Conservation (phyloP, 2,329 filamentous ascomycete species). For the Aureobasidium vineae region DNA sequence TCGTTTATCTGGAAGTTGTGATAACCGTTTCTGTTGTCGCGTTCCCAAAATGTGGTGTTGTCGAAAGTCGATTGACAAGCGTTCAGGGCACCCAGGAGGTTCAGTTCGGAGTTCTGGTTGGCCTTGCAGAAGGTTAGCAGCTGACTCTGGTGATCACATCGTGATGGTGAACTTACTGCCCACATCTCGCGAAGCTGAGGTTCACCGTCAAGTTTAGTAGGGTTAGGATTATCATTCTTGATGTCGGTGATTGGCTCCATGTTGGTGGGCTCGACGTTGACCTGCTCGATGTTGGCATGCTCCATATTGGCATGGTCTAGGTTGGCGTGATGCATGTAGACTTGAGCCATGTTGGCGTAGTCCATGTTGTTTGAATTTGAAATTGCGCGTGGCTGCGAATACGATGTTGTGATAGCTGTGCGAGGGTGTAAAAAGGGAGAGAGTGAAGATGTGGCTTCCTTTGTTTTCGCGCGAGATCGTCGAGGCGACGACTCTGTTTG, state of each 20-base stretch:
- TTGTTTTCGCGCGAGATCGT: neutral
- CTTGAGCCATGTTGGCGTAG: neutral
- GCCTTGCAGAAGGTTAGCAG: neutral
- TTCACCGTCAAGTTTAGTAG: neutral
- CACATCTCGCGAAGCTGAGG: neutral
- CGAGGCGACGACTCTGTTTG: neutral
- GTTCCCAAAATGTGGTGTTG: conserved; percentile 7
- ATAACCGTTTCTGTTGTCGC: neutral
- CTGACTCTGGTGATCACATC: rapidly evolving
- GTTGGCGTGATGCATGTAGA: neutral
- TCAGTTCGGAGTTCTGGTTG: neutral
- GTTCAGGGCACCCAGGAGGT: conserved; percentile 3
- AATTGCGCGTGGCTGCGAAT: too few relatives aligned
- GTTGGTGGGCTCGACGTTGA: neutral
- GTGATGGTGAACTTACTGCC: neutral
- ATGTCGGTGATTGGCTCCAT: neutral
- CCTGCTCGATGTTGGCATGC: neutral
- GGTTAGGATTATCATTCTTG: neutral
- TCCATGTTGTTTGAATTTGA: neutral
- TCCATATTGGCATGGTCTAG: neutral
- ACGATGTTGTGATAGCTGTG: neutral
- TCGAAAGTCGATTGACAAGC: neutral
- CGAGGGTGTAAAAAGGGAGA: neutral
- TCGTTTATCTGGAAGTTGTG: neutral
- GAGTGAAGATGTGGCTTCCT: neutral